Evolutionary conservation across 495 filamentous ascomycete species (phyloP).

Genomic region (Staphylotrichum tortipilum): DNA sequence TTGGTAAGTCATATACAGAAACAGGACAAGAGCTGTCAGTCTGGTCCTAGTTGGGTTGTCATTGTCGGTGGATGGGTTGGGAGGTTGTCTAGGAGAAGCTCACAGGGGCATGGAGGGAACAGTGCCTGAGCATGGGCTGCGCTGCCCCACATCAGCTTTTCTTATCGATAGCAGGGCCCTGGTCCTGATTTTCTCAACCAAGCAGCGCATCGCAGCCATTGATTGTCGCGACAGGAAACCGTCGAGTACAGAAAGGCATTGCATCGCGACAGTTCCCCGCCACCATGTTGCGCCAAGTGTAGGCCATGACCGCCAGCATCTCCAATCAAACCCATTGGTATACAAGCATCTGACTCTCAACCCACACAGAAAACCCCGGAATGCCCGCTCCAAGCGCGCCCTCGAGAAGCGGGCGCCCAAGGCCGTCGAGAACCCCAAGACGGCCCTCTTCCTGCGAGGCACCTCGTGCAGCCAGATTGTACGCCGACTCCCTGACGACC

Average conservation of each 20-base stretch:
- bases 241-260: too few relatives aligned
- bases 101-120: too few relatives aligned
- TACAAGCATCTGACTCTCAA: constrained; percentile 5
- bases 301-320: too few relatives aligned
- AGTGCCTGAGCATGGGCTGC: neutral
- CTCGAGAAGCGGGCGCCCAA: constrained; percentile 90
- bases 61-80: too few relatives aligned
- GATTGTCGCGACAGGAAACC: neutral
- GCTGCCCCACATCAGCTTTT: constrained; percentile 3
- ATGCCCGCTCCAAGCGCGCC: constrained; percentile 85
- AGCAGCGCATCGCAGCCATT: neutral
- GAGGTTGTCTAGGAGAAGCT: too few relatives aligned
- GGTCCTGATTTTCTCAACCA: constrained; percentile 14
- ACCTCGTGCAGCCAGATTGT: constrained; percentile 69
- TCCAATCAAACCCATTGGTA: too few relatives aligned
- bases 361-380: constrained; percentile 68
- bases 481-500: neutral
- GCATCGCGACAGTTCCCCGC: neutral
- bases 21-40: too few relatives aligned
- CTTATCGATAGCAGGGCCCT: constrained; percentile 16
- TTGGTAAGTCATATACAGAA: too few relatives aligned
- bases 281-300: constrained; percentile 31
- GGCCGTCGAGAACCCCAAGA: constrained; percentile 76
- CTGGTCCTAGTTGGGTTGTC: too few relatives aligned
- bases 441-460: constrained; percentile 74